Evolutionary conservation across 2,329 filamentous ascomycete genomes (phyloP), one percentile per base, ranked within the genome.

Genomic region (Pseudopyricularia javanii): DNA sequence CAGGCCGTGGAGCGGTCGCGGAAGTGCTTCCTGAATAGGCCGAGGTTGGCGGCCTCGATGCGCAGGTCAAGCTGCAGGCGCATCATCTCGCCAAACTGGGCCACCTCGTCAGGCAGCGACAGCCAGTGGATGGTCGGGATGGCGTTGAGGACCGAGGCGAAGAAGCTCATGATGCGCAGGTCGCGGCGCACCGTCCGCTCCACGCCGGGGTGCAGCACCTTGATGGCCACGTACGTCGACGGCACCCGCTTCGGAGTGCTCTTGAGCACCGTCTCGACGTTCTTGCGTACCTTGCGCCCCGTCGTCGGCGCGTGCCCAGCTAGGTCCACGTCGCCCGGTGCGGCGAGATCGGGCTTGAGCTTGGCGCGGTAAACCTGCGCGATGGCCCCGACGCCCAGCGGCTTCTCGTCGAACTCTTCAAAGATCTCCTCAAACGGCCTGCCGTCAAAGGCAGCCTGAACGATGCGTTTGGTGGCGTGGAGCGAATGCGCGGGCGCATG

Each of bases 31-130:
- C 93, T 83, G 73, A 98, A 97, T 14, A 85, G 82, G 22, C 84
- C 83, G 3, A 98, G 74, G 61, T 98, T 98, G 35, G 91, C 86
- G 1, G 90, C 86, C 67, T 98, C 93, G 56, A 97, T 97, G 51
- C 93, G 85, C 34, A 98, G 76, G 67, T 98, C 93, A 3, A 98
- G 75, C 65, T 98, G 93, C n/a, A 97, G 74, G 61, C 85, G 85
- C 93, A 98, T 98, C 93, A 98, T 98, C 64, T 94, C 87, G 24
- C 91, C 91, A 63, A 98, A 98, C 62, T 97, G 90, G 14, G 76
- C 70, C 3, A 97, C 93, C 66, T 98, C 93, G 59, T 96, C 91
- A 0, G 93, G 93, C 8, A 98, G 80, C 0, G 91, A 96, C 6
- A 98, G 76, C 93, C 93, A 98, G 68, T 97, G 89, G 63, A 98